Evolutionary conservation across 1,139 yeast species (phyloP).

Genomic region (Geotrichum reessii): DNA sequence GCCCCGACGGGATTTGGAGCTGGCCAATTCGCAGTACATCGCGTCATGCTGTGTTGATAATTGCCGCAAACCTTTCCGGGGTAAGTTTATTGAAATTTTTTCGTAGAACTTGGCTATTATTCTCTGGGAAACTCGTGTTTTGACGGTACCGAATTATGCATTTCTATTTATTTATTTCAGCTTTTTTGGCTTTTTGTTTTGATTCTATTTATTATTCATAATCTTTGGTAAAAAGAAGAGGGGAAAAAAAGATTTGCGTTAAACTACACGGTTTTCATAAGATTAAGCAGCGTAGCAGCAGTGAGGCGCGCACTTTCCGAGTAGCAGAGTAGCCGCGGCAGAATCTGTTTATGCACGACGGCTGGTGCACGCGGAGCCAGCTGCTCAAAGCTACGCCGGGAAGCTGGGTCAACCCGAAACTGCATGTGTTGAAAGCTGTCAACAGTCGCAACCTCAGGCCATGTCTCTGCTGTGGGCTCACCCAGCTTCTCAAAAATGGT

Average conservation of each 20-base stretch:
- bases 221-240: too few relatives aligned
- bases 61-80: conserved; percentile 23
- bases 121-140: too few relatives aligned
- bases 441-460: conserved; percentile 44
- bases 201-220: not conserved
- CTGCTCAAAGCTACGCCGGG: conserved; percentile 25
- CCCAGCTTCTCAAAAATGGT: conserved; percentile 64
- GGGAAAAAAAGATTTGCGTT: too few relatives aligned
- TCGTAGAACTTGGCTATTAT: too few relatives aligned
- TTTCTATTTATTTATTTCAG: conserved; percentile 4
- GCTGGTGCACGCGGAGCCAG: conserved; percentile 39
- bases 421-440: conserved; percentile 41
- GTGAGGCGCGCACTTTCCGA: conserved; percentile 38
- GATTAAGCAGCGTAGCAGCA: conserved; percentile 30
- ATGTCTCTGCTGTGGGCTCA: conserved; percentile 49
- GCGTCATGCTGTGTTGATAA: conserved; percentile 20
- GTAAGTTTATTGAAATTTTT: conserved; percentile 27
- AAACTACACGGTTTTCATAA: not conserved
- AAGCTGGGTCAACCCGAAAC: conserved; percentile 36
- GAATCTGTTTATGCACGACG: conserved; percentile 24
- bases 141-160: too few relatives aligned
- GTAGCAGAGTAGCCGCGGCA: conserved; percentile 39
- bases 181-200: conserved; percentile 1
- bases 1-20: not conserved
- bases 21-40: not conserved